Conservation (phyloP, 73 alveolate genomes). For the Paramecium primaurelia region DNA sequence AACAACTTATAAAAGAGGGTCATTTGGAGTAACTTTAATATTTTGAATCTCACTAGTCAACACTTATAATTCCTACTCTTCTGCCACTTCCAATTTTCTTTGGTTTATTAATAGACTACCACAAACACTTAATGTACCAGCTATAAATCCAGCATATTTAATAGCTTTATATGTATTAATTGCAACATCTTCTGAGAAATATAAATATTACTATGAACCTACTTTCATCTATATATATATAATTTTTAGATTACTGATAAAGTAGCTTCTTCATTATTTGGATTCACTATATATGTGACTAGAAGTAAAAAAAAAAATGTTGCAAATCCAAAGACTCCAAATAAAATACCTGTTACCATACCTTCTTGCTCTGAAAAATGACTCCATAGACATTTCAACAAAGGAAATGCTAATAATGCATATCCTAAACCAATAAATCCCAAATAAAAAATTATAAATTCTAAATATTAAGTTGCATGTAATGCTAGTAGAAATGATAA, state of each 20-base stretch:
- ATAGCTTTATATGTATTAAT: background rate
- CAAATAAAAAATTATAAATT: background rate
- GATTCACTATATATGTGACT: constrained; percentile 9
- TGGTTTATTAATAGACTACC: background rate
- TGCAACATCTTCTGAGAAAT: background rate
- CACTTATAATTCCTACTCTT: background rate
- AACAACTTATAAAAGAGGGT: background rate
- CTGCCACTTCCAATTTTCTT: background rate
- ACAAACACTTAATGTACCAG: background rate
- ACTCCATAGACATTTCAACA: constrained; percentile 17
- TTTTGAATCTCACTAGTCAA: background rate
- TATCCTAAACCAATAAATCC: background rate
- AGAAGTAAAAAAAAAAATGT: background rate
- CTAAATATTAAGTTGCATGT: background rate
- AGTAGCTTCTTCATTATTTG: constrained; percentile 29
- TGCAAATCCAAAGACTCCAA: constrained; percentile 30
- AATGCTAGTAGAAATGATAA: background rate
- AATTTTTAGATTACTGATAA: background rate
- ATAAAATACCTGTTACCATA: constrained; percentile 1
- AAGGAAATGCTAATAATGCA: constrained; percentile 16
- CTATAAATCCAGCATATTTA: background rate
- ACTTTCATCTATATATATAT: background rate
- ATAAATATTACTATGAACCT: background rate
- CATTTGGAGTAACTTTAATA: background rate
- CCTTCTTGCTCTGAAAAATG: background rate